These are phyloP conservation scores for Lentinus tigrinus DNA, from an alignment of 768 basidiomycete species.

Conservation along the genomic window DNA sequence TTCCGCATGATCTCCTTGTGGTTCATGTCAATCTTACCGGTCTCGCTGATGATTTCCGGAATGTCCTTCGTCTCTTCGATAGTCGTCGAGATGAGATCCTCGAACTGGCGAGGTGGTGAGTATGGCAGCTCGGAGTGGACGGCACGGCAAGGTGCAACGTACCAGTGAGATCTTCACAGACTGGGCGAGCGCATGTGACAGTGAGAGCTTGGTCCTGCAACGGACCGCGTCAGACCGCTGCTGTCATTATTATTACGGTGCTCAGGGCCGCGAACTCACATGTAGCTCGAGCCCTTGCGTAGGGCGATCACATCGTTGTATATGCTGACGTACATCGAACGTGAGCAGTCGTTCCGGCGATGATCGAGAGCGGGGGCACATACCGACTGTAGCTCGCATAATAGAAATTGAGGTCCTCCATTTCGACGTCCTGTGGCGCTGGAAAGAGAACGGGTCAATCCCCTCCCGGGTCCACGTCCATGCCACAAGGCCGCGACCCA, in stretches of 20 bases:
- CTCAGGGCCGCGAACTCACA: conserved; percentile 51
- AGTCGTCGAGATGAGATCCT: conserved; percentile 86
- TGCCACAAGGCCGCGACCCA: conserved; percentile 31
- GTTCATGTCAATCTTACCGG: conserved; percentile 90
- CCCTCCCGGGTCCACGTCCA: neutral
- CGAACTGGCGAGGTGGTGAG: conserved; percentile 54
- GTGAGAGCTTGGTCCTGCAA: conserved; percentile 87
- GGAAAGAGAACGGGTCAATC: conserved; percentile 5
- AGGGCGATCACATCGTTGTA: conserved; percentile 98
- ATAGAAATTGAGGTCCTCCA: conserved; percentile 97
- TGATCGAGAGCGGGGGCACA: neutral
- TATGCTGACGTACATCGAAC: conserved; percentile 48
- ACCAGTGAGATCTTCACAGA: conserved; percentile 96
- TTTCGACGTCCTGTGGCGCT: conserved; percentile 89
- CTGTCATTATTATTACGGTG: neutral
- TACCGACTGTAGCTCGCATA: conserved; percentile 96
- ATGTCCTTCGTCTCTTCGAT: conserved; percentile 98
- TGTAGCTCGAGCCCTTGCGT: conserved; percentile 91
- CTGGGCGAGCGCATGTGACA: conserved; percentile 94
- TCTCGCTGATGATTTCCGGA: conserved; percentile 89
- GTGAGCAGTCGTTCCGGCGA: conserved; percentile 7
- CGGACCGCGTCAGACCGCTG: conserved; percentile 2
- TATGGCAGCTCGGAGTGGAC: neutral
- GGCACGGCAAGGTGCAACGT: conserved; percentile 11
- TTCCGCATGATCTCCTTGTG: conserved; percentile 98